phyloP scores from a whole-genome alignment of 1,139 yeast genomes.

The Zygosaccharomyces pseudobailii region DNA sequence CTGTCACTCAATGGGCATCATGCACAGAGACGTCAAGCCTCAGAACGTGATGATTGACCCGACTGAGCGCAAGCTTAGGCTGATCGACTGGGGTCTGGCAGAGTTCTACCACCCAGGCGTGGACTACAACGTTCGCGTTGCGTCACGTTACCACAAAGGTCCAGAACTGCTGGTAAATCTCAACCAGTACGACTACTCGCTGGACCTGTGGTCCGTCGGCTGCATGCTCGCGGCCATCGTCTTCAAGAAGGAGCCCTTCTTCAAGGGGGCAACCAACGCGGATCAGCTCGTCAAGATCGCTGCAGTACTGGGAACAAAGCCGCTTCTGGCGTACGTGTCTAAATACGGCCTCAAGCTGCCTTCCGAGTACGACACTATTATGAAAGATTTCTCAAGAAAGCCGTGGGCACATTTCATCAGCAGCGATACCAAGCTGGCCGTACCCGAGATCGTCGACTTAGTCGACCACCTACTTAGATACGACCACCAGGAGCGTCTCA shows the following conservation, averaged over 20 bases:
- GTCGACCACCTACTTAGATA: conserved; percentile 62
- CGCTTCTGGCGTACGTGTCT: conserved; percentile 51
- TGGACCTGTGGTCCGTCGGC: conserved; percentile 80
- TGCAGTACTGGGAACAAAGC: conserved; percentile 69
- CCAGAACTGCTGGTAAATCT: conserved; percentile 72
- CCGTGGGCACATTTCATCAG: conserved; percentile 63
- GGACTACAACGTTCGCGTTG: conserved; percentile 76
- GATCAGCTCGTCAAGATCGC: conserved; percentile 79
- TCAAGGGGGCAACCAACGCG: conserved; percentile 72
- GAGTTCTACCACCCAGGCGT: conserved; percentile 76
- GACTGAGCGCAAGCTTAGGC: conserved; percentile 51
- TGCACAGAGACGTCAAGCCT: conserved; percentile 82
- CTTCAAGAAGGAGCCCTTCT: conserved; percentile 72
- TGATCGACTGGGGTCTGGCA: conserved; percentile 83
- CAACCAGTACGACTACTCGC: conserved; percentile 71
- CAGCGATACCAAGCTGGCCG: conserved; percentile 50
- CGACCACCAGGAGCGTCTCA: conserved; percentile 69
- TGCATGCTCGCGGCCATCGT: conserved; percentile 75
- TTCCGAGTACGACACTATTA: conserved; percentile 59
- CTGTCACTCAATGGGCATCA: conserved; percentile 78
- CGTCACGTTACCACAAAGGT: conserved; percentile 76
- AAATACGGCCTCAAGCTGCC: conserved; percentile 61
- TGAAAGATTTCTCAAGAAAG: conserved; percentile 62
- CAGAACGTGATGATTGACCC: conserved; percentile 85
- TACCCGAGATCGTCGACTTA: conserved; percentile 60